Evolutionary conservation across 1,284 basidiomycete genomes (phyloP).

Genomic region (Malassezia caprae): DNA sequence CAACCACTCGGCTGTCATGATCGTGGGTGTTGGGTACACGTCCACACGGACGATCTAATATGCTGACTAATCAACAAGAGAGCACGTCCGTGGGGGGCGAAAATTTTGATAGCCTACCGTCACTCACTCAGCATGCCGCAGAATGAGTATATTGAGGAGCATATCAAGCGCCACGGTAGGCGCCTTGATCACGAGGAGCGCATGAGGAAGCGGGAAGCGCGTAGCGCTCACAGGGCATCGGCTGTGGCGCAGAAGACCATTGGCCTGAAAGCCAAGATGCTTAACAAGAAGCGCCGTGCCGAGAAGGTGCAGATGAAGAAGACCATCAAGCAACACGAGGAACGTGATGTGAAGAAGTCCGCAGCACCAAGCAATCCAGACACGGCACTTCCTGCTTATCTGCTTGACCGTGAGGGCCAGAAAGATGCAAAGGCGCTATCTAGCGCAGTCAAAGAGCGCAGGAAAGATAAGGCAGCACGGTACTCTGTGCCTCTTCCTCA

Average conservation of each 20-base stretch:
- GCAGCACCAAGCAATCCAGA: slow-evolving; percentile 39
- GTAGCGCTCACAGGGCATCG: slow-evolving; percentile 77
- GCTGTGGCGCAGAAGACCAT: slow-evolving; percentile 83
- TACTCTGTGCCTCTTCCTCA: slow-evolving; percentile 93
- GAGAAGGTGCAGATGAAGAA: slow-evolving; percentile 99
- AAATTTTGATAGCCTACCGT: neutral
- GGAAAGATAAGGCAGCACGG: slow-evolving; percentile 98
- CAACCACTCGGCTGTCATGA: slow-evolving; percentile 13
- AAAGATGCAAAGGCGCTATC: slow-evolving; percentile 94
- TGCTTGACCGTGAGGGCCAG: slow-evolving; percentile 92
- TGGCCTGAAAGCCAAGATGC: slow-evolving; percentile 92
- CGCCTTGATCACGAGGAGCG: slow-evolving; percentile 48
- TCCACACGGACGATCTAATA: neutral
- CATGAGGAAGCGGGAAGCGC: slow-evolving; percentile 76
- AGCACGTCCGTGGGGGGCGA: neutral
- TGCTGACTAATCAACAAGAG: slow-evolving; percentile 1
- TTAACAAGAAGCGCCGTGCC: slow-evolving; percentile 87
- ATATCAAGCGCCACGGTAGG: slow-evolving; percentile 47
- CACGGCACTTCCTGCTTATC: slow-evolving; percentile 58
- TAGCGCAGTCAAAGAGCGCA: slow-evolving; percentile 94
- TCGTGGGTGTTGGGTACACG: neutral
- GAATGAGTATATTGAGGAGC: slow-evolving; percentile 52
- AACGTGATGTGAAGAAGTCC: slow-evolving; percentile 70
- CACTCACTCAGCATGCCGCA: slow-evolving; percentile 22
- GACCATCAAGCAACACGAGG: slow-evolving; percentile 96